Evolutionary conservation across 2,329 filamentous ascomycete genomes (phyloP).

Genomic region (Penicillium sp.): DNA sequence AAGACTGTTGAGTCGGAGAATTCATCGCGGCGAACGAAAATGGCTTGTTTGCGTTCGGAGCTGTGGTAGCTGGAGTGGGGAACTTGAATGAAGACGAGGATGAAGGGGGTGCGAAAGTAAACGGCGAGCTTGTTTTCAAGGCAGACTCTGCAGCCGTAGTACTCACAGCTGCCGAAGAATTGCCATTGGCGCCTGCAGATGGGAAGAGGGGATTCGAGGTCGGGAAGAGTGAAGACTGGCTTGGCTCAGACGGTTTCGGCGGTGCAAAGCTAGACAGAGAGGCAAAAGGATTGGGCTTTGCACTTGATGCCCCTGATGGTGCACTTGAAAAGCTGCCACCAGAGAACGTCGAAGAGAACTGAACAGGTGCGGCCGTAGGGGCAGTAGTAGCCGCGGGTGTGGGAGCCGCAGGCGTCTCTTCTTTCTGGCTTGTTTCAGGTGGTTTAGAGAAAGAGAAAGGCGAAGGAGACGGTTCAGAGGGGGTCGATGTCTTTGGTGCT

Average conservation of each 20-base stretch:
- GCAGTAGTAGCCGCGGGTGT: background rate
- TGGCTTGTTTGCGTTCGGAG: background rate
- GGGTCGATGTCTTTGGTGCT: background rate
- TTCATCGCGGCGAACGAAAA: background rate
- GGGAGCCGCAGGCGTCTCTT: background rate
- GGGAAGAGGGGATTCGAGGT: background rate
- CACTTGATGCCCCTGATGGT: background rate
- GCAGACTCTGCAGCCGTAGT: background rate
- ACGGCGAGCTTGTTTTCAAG: background rate
- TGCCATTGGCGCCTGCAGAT: background rate
- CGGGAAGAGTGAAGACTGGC: background rate
- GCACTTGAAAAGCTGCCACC: background rate
- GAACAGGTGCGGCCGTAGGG: background rate
- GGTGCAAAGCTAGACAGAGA: constrained; percentile 1
- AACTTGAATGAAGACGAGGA: constrained; percentile 1
- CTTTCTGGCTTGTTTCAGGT: background rate
- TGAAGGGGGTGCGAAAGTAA: background rate
- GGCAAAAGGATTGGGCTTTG: constrained; percentile 4
- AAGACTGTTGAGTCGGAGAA: background rate
- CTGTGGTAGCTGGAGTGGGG: background rate
- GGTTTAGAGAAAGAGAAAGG: constrained; percentile 8
- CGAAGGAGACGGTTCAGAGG: background rate
- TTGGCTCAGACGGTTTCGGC: background rate
- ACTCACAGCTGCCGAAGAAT: too few relatives aligned
- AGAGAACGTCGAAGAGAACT: background rate